Percentiles rank a stretch among this genome's conserved stretches.
Evolutionary conservation across 305 asterid species (phyloP).

Genomic region (Fraxinus latifolia): DNA sequence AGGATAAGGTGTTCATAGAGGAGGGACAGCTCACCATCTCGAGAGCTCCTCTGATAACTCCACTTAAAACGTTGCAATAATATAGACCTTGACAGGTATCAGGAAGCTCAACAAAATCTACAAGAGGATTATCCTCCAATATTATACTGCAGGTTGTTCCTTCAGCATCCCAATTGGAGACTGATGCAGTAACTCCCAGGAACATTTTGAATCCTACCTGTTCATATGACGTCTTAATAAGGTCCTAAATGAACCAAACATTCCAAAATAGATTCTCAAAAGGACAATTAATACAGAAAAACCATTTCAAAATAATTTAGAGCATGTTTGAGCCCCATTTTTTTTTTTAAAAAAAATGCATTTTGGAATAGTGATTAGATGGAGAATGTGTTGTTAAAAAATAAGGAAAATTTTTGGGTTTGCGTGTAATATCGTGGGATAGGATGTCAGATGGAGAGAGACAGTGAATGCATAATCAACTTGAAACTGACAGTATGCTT

Average conservation of each 20-base stretch:
- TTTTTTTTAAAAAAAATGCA: too few species aligned
- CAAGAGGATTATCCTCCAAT: constrained; percentile 91
- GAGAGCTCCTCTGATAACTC: constrained; percentile 62
- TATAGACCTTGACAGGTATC: constrained; percentile 92
- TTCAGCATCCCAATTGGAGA: constrained; percentile 84
- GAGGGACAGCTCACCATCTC: constrained; percentile 55
- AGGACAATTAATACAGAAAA: neutral
- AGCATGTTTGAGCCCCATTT: too few species aligned
- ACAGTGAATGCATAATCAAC: neutral
- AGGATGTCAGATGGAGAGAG: neutral
- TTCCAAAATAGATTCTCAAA: neutral
- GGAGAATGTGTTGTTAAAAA: too few species aligned
- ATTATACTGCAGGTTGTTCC: constrained; percentile 94
- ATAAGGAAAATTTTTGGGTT: neutral
- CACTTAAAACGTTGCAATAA: constrained; percentile 89
- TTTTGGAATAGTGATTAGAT: too few species aligned
- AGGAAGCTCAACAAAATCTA: constrained; percentile 97
- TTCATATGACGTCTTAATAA: constrained; percentile 11
- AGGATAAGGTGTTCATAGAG: neutral
- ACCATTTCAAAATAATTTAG: neutral
- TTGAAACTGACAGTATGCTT: neutral
- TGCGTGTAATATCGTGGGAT: neutral
- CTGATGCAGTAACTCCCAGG: constrained; percentile 89
- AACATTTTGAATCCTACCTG: constrained; percentile 98
- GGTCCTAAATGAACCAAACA: neutral